Evolutionary conservation across 2,329 filamentous ascomycete species (phyloP), one percentile per base, ranked within the genome.

Genomic region (Aspergillus ruber): DNA sequence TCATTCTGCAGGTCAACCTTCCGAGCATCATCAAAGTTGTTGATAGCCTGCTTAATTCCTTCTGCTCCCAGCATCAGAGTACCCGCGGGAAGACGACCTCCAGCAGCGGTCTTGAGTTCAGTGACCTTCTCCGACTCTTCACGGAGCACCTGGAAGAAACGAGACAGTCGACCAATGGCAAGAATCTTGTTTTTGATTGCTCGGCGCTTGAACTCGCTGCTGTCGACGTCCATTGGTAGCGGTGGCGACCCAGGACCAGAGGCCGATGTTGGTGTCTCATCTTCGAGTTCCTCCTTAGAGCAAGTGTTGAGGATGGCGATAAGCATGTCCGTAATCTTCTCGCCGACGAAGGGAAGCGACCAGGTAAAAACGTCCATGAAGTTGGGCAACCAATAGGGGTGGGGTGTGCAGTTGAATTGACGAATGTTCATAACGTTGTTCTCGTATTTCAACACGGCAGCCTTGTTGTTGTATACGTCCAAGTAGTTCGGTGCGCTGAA

Each of bases 301-400:
- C 90, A 97, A 15, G 89, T 97, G 76, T 94, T 96, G 59, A 98
- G 78, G 63, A 98, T 98, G 38, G 90, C 91, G 66, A 98, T 96
- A 56, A 98, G 83, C 93, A 98, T 98, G 64, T 98, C 93, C 15
- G 93, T 97, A 64, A 98, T 90, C 80, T 98, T 98, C 72, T 98
- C 93, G 53, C 93, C 91, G 20, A 98, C 93, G 71, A 98, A 98
- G 0, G 93, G 93, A 51, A 98, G 78, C 29, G 93, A 98, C 93
- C 93, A 98, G n/a, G 93, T 98, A 67, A 98, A 98, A 54, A 98
- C 93, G 64, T 98, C 93, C 93, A 98, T 98, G 67, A 98, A 98
- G 76, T 98, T 98, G 47, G 93, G 93, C 43, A 98, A 81, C 93
- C 93, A 98, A 77, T 98, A 98, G 6, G 93, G 93, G 69, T 98